phyloP scores from a whole-genome alignment of 306 rosid genomes.

The Canavalia ensiformis region DNA sequence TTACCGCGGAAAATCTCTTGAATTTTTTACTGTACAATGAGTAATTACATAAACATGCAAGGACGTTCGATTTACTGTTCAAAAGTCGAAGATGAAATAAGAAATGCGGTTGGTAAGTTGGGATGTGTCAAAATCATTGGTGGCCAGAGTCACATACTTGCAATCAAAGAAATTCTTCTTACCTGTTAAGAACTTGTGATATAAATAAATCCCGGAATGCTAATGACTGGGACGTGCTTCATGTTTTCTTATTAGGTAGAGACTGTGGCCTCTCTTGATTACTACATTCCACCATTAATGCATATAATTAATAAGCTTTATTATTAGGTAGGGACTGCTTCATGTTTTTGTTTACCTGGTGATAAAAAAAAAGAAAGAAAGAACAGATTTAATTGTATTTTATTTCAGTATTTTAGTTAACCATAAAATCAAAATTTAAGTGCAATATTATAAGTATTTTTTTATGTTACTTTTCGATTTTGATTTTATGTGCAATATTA shows the following conservation, averaged over 20 bases:
- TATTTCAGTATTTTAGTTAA: too few relatives aligned
- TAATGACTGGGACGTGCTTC: conserved; percentile 21
- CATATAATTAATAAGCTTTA: not conserved
- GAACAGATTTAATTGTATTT: too few relatives aligned
- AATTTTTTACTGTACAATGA: conserved; percentile 3
- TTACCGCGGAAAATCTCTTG: not conserved
- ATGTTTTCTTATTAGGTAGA: conserved; percentile 37
- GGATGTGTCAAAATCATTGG: conserved; percentile 44
- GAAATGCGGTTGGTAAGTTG: conserved; percentile 44
- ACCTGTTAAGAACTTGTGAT: not conserved
- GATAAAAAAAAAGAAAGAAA: too few relatives aligned
- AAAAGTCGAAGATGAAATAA: conserved; percentile 22
- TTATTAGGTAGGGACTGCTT: too few relatives aligned
- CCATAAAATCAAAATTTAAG: too few relatives aligned
- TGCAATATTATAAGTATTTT: too few relatives aligned
- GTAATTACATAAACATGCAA: conserved; percentile 4
- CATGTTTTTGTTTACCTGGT: too few relatives aligned
- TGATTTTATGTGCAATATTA: too few relatives aligned
- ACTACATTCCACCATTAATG: conserved; percentile 43
- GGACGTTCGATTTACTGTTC: not conserved
- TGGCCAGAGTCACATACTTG: conserved; percentile 37
- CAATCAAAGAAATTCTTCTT: conserved; percentile 40
- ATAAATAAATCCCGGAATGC: conserved; percentile 1
- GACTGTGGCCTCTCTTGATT: conserved; percentile 37
- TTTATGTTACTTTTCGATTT: too few relatives aligned